Evolutionary conservation across 1,284 basidiomycete genomes (phyloP).

Genomic region (Naganishia sp.): DNA sequence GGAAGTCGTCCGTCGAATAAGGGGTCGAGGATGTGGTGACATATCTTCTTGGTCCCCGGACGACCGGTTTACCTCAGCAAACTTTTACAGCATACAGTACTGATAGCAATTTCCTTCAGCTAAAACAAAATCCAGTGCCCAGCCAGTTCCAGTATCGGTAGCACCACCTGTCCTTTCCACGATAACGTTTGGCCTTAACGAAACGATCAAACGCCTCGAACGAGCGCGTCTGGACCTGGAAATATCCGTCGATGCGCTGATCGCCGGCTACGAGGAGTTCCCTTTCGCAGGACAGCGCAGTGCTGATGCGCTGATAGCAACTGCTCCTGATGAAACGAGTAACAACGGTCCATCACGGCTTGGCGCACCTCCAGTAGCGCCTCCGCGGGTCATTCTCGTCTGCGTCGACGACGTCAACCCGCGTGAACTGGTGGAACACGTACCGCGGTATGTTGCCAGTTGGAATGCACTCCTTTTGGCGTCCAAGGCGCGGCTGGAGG

Average conservation of each 20-base stretch:
- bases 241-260: constrained; percentile 13
- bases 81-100: neutral
- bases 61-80: no score
- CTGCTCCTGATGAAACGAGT: neutral
- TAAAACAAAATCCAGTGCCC: constrained; percentile 1
- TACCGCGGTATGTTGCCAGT: constrained; percentile 70
- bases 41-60: no score
- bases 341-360: neutral
- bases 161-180: constrained; percentile 56
- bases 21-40: no score
- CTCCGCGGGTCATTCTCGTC: constrained; percentile 62
- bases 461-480: constrained; percentile 61
- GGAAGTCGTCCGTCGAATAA: no score
- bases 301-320: neutral
- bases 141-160: neutral
- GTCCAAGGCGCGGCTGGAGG: constrained; percentile 14
- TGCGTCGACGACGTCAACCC: constrained; percentile 73
- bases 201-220: constrained; percentile 75
- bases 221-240: constrained; percentile 56
- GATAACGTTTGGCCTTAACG: constrained; percentile 72
- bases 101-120: neutral
- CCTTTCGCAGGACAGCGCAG: neutral
- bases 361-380: constrained; percentile 32
- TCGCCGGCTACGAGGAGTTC: constrained; percentile 6
- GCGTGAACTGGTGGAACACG: constrained; percentile 66